phyloP scores from a whole-genome alignment of 1,284 basidiomycete genomes.

The Leccinum variabile region DNA sequence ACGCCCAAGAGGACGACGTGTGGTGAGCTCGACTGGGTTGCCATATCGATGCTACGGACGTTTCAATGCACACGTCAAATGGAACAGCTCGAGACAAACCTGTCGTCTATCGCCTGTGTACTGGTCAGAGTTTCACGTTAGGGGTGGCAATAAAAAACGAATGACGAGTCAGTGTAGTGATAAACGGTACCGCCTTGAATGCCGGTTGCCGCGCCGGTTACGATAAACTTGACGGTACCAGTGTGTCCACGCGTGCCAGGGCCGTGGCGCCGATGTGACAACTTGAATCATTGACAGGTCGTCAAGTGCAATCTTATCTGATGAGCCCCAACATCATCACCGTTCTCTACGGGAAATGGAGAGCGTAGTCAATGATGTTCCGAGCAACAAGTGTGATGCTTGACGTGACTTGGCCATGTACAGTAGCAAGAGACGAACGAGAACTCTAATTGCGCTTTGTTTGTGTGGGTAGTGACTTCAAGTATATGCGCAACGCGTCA shows the following conservation, averaged over 20 bases:
- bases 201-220: too few relatives aligned
- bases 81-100: not conserved
- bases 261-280: too few relatives aligned
- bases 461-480: slow-evolving; percentile 73
- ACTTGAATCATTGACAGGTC: too few relatives aligned
- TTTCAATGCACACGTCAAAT: not conserved
- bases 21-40: slow-evolving; percentile 10
- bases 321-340: too few relatives aligned
- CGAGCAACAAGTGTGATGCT: slow-evolving; percentile 78
- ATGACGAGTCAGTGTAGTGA: not conserved
- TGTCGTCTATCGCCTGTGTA: not conserved
- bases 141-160: not conserved
- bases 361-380: slow-evolving; percentile 78
- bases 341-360: slow-evolving; percentile 52
- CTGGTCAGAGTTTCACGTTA: not conserved
- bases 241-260: too few relatives aligned
- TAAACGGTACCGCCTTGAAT: too few relatives aligned
- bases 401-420: slow-evolving; percentile 57
- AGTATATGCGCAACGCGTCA: slow-evolving; percentile 54
- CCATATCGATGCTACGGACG: slow-evolving; percentile 11
- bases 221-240: too few relatives aligned
- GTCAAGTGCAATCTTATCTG: too few relatives aligned
- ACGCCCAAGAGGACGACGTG: slow-evolving; percentile 33
- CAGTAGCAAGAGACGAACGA: slow-evolving; percentile 70
- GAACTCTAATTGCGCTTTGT: slow-evolving; percentile 63